A percentile compares a stretch with the other conserved stretches of the same genome.
These are phyloP conservation scores for Candida dajiaensis DNA, from an alignment of 805 yeast genomes.

Conservation along the genomic window DNA sequence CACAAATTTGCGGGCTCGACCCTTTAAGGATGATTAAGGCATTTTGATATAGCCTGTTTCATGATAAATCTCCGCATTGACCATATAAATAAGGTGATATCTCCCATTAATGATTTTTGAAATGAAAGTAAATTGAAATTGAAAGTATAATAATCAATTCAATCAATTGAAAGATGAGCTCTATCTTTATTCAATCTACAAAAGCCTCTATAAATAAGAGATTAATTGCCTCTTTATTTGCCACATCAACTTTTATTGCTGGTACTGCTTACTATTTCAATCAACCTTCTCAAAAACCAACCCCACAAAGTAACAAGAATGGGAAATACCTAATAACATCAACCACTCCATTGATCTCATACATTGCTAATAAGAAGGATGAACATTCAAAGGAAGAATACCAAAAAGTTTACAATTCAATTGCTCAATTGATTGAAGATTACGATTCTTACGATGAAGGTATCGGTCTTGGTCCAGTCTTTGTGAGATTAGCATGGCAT, in stretches of 20 bases:
- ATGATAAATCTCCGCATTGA: neutral
- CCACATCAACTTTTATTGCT: conserved; percentile 1
- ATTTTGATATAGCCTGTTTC: too few species aligned
- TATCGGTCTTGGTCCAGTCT: conserved; percentile 68
- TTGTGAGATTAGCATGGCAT: conserved; percentile 84
- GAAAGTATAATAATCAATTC: neutral
- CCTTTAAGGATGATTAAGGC: neutral
- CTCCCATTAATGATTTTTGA: neutral
- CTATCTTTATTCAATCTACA: conserved; percentile 3
- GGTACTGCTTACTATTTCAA: conserved; percentile 4
- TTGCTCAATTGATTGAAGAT: conserved; percentile 55
- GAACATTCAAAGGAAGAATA: conserved; percentile 40
- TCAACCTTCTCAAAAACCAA: neutral
- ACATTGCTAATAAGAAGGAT: conserved; percentile 1
- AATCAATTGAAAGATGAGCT: conserved; percentile 3
- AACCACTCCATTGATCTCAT: conserved; percentile 3
- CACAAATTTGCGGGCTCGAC: neutral
- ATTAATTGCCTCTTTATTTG: conserved; percentile 1
- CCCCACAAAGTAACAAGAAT: neutral
- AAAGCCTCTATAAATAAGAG: neutral
- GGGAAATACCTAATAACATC: conserved; percentile 1
- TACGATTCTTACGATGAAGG: conserved; percentile 57
- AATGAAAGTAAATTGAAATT: too few species aligned
- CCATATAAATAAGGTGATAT: neutral
- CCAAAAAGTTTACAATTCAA: conserved; percentile 65